These are phyloP conservation scores for Blastobotrys ciferrii DNA, from an alignment of 1,139 yeast species.

Conservation along the genomic window DNA sequence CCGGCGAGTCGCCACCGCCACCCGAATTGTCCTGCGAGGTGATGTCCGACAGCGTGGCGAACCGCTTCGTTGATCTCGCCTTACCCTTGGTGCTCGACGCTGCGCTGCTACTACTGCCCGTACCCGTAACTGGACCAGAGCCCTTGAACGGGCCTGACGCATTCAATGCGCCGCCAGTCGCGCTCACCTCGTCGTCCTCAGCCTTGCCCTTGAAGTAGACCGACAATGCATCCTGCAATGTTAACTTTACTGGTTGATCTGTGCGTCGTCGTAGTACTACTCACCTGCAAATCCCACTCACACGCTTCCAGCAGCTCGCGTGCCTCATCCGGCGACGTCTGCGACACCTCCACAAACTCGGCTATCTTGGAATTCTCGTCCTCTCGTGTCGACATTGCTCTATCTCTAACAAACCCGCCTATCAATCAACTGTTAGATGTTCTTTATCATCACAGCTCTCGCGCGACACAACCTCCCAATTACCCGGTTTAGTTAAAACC, in stretches of 20 bases:
- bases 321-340: conserved; percentile 47
- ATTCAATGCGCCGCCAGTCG: not conserved
- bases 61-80: conserved; percentile 22
- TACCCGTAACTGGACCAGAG: conserved; percentile 10
- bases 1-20: conserved; percentile 19
- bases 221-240: conserved; percentile 7
- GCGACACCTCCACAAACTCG: conserved; percentile 54
- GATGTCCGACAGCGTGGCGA: conserved; percentile 45
- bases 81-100: not conserved
- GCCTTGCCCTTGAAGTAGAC: conserved; percentile 8
- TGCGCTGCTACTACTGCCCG: conserved; percentile 8
- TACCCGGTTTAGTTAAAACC: not conserved
- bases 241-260: not conserved
- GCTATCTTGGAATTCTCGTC: conserved; percentile 39
- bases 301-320: conserved; percentile 41
- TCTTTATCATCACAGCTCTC: too few relatives aligned
- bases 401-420: too few relatives aligned
- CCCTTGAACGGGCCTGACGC: conserved; percentile 6
- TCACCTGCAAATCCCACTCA: conserved; percentile 41
- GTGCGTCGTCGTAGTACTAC: conserved; percentile 15
- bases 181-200: conserved; percentile 3
- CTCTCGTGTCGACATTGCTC: conserved; percentile 16
- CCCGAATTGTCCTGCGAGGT: conserved; percentile 21
- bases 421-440: too few relatives aligned
- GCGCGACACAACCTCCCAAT: too few relatives aligned